A percentile compares a stretch with the other conserved stretches of the same genome.
These are phyloP conservation scores for Gossypium mustelinum DNA, from an alignment of 345 rosid species.

Conservation along the genomic window DNA sequence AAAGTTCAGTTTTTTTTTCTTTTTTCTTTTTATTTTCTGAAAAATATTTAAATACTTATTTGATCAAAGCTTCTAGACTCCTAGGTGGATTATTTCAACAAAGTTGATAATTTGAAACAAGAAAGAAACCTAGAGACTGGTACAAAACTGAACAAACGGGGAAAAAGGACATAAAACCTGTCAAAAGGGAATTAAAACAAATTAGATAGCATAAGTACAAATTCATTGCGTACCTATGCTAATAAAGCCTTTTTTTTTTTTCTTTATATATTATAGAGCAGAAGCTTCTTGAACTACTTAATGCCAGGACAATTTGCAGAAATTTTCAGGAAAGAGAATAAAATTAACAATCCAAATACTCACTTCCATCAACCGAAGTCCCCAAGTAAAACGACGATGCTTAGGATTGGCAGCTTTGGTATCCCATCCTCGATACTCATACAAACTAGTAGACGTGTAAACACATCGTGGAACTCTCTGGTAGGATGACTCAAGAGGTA, in stretches of 20 bases:
- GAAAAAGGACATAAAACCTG: background rate
- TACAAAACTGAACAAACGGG: background rate
- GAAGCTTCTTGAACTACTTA: background rate
- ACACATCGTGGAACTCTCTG: slow-evolving; percentile 93
- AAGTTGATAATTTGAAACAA: background rate
- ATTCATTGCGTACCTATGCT: background rate
- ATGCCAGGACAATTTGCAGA: background rate
- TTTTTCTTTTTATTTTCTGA: background rate
- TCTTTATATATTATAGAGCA: too few species aligned
- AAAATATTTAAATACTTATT: background rate
- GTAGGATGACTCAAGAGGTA: slow-evolving; percentile 96
- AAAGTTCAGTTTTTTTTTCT: background rate
- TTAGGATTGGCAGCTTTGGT: slow-evolving; percentile 89
- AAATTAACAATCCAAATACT: slow-evolving; percentile 26
- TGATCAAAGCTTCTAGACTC: background rate
- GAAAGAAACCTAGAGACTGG: background rate
- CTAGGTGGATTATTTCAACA: background rate
- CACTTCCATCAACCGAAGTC: slow-evolving; percentile 83
- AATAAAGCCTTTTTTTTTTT: too few species aligned
- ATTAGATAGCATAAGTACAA: background rate
- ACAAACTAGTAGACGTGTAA: slow-evolving; percentile 86
- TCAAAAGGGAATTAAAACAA: background rate
- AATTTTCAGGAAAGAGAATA: background rate
- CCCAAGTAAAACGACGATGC: slow-evolving; percentile 94
- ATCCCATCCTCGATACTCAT: slow-evolving; percentile 95